Percentiles rank a stretch among this genome's conserved stretches.
These are phyloP conservation scores for Gynochthodes officinalis DNA, from an alignment of 257 asterid species.

Conservation along the genomic window DNA sequence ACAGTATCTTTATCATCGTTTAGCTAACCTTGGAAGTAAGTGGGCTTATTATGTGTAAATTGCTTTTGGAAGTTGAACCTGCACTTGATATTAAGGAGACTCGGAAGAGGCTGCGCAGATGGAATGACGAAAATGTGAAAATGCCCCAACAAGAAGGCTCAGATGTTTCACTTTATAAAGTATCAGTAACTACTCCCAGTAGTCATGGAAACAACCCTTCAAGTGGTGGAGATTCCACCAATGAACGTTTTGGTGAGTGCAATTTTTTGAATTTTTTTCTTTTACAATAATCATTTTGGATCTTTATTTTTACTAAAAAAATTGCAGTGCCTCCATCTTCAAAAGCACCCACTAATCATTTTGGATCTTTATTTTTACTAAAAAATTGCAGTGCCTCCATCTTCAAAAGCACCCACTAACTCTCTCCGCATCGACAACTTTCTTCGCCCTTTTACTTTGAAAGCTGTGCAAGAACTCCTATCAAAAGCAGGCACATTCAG, in stretches of 20 bases:
- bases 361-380: not conserved
- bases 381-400: conserved; percentile 30
- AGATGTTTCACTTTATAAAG: conserved; percentile 11
- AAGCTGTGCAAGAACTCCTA: conserved; percentile 42
- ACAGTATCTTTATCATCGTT: not conserved
- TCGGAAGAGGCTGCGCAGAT: conserved; percentile 37
- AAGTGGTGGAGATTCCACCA: conserved; percentile 17
- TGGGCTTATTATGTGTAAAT: conserved; percentile 4
- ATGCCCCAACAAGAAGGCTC: conserved; percentile 22
- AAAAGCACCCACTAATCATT: conserved; percentile 24
- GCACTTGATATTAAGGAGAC: conserved; percentile 27
- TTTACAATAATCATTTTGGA: too few relatives aligned
- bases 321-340: conserved; percentile 33
- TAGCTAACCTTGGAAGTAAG: not conserved
- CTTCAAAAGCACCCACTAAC: conserved; percentile 31
- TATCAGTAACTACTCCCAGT: conserved; percentile 7
- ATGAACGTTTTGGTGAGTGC: conserved; percentile 34
- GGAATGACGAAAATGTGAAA: conserved; percentile 27
- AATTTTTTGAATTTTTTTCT: conserved; percentile 1
- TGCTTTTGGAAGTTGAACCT: conserved; percentile 20
- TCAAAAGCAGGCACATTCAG: conserved; percentile 28
- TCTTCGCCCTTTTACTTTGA: conserved; percentile 37
- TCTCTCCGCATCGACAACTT: conserved; percentile 38
- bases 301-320: conserved; percentile 1
- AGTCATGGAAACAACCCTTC: conserved; percentile 9